Conservation (phyloP, 441 rosid genomes). For the Gossypium aridum region DNA sequence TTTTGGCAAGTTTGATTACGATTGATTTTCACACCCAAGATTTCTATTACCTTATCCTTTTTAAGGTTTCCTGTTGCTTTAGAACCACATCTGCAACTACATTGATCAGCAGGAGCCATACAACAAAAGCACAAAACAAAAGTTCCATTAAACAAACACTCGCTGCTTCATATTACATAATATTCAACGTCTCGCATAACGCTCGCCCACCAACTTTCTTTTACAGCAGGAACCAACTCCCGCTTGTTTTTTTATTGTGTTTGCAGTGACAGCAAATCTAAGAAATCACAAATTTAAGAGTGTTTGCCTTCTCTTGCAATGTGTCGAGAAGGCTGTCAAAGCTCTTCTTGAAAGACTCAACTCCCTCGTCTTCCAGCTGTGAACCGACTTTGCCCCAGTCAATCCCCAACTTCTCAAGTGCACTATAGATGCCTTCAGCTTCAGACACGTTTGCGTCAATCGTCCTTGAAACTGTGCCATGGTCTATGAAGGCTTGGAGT, state of each 20-base stretch:
- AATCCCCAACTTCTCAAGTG: slow-evolving; percentile 94
- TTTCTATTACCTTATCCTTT: too few species aligned
- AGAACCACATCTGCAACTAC: background rate
- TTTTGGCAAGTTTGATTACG: too few species aligned
- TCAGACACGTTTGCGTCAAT: slow-evolving; percentile 82
- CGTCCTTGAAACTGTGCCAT: slow-evolving; percentile 78
- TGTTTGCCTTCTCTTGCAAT: slow-evolving; percentile 91
- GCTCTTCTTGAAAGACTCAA: slow-evolving; percentile 87
- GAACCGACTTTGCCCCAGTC: slow-evolving; percentile 79
- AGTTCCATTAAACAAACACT: background rate
- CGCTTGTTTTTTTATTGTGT: slow-evolving; percentile 28
- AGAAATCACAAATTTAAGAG: slow-evolving; percentile 55
- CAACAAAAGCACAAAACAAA: background rate
- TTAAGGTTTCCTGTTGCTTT: too few species aligned
- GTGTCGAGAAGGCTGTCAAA: slow-evolving; percentile 89
- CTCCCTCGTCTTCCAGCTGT: slow-evolving; percentile 90
- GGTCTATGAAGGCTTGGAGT: slow-evolving; percentile 80
- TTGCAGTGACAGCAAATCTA: slow-evolving; percentile 2
- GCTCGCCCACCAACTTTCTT: slow-evolving; percentile 10
- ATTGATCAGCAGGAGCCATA: background rate
- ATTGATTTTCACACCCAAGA: too few species aligned
- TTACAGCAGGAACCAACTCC: slow-evolving; percentile 22
- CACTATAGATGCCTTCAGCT: slow-evolving; percentile 89
- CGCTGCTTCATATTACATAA: slow-evolving; percentile 18
- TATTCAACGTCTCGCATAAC: slow-evolving; percentile 11